These are phyloP conservation scores for Hippophae gyantsensis DNA, from an alignment of 306 rosid genomes.

Conservation along the genomic window DNA sequence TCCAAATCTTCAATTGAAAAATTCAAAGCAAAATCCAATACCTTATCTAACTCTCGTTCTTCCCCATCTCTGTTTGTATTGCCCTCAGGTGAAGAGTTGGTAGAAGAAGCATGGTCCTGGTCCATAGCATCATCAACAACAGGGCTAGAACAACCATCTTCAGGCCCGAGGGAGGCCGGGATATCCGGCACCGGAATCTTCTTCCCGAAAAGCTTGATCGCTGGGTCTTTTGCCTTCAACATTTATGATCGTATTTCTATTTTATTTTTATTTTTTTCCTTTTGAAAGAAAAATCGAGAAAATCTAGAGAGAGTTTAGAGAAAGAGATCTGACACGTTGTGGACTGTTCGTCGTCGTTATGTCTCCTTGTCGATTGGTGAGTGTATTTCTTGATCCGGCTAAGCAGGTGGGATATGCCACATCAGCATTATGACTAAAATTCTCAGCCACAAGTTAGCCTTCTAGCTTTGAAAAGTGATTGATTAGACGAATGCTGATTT, in stretches of 20 bases:
- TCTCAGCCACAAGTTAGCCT: constrained; percentile 41
- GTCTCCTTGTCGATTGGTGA: not conserved
- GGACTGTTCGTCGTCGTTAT: constrained; percentile 8
- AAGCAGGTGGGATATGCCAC: constrained; percentile 26
- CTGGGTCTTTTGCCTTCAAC: constrained; percentile 53
- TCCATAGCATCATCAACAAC: constrained; percentile 4
- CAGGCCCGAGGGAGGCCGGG: constrained; percentile 14
- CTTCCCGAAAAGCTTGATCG: constrained; percentile 58
- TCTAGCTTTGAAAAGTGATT: constrained; percentile 28
- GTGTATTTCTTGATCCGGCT: constrained; percentile 12
- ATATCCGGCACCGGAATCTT: constrained; percentile 38
- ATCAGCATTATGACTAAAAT: constrained; percentile 16
- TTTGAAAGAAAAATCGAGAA: not conserved
- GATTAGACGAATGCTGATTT: too few species aligned
- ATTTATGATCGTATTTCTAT: constrained; percentile 17
- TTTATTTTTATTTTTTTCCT: not conserved
- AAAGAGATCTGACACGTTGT: constrained; percentile 31
- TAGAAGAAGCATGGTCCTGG: constrained; percentile 26
- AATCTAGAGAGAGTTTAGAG: constrained; percentile 8
- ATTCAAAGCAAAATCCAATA: not conserved
- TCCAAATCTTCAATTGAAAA: not conserved
- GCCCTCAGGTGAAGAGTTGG: constrained; percentile 22
- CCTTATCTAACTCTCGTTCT: constrained; percentile 29
- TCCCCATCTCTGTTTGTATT: constrained; percentile 16
- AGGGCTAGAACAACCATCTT: constrained; percentile 4